Base-by-base conservation (phyloP, 768 basidiomycete species). In the Cyathus striatus region DNA sequence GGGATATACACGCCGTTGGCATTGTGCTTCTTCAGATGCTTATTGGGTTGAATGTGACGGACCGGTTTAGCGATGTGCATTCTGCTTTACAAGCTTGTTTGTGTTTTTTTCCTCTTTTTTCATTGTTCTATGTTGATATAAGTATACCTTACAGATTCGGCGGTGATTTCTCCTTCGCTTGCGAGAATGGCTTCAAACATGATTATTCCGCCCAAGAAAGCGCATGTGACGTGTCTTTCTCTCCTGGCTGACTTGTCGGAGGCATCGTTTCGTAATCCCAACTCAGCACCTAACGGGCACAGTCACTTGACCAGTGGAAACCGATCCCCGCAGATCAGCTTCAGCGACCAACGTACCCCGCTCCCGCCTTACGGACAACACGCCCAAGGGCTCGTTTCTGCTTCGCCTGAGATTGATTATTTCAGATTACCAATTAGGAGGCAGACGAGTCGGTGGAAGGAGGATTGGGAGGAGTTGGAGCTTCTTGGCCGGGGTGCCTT, bases 391-490 rank as follows among this genome's bases (percentile, higher is more conserved):
- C 14, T 63, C 38, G 59, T 58, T 45, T 58, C 63, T 38, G 72
- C 75, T 4, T 85, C 86, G 0, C 86, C 87, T 0, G 83, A 88
- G 40, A 68, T 70, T 6, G 83, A 82, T 32, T 85, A 82, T 56
- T 81, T 82, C 58, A 62, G 65, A 37, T 54, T 61, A 48, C 69
- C 74, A 3, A 50, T 54, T 10, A 60, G 61, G 20, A 70, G 76
- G 23, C 78, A 81, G 13, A 60, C 74, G 2, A 93, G 90, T 53
- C 67, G 93, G 45, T 97, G 91, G 81, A 87, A 89, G 53, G 85
- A 90, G 42, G 93, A 97, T 52, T 97, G 90, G 82, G 90, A 94
- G 55, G 92, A 95, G 57, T 65, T 96, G 6, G 93, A 95, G 56
- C 69, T 91, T 23, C 56, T 95, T 54, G 90, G 83, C 54, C 25